Evolutionary conservation across 192 early-diverging fungal genomes (phyloP), one percentile per base, ranked within the genome.

Genomic region (Geosiphon pyriformis): DNA sequence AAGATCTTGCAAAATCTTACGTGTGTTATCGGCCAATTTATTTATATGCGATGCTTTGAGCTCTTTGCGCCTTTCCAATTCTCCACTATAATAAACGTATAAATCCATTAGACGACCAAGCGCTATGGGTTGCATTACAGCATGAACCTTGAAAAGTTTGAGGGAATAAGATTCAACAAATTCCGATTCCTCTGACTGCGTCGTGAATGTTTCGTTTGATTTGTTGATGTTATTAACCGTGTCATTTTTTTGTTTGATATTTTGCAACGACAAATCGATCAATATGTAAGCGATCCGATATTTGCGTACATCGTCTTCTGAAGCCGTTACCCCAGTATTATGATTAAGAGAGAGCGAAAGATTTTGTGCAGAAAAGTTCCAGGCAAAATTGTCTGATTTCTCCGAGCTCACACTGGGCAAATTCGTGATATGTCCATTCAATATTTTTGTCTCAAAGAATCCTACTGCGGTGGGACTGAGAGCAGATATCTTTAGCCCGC

Each of bases 41-140:
- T 74, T 59, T 27, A 87, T 74, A 32, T 90, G 83, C 6, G 72
- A 59, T 20, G 80, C 76, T 67, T 84, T 87, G 55, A 76, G 65
- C 32, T 76, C 69, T 37, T 79, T 86, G 17, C 82, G 71, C 42
- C 83, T 69, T 25, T 83, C 81, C 37, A 93, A 76, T 53, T 89
- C 87, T 4, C 79, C 78, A 6, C 77, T 78, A 65, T 88, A 92
- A 67, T 83, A 91, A 23, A 85, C 67, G 26, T 81, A 79, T 20
- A 87, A 67, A 35, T 89, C 90, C 6, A 82, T 74, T 10, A 90
- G 67, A 55, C 79, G 80, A 12, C 82, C 82, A 4, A 92, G 55
- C 0, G 89, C 85, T 58, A 75, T 82, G 1, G 90, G 88, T 42
- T 90, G 88, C 84, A 92, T 81, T 6, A 91, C 76, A 0, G 85